Base-by-base conservation (phyloP, 768 basidiomycete species). In the Tylopilus vinaceipallidus region DNA sequence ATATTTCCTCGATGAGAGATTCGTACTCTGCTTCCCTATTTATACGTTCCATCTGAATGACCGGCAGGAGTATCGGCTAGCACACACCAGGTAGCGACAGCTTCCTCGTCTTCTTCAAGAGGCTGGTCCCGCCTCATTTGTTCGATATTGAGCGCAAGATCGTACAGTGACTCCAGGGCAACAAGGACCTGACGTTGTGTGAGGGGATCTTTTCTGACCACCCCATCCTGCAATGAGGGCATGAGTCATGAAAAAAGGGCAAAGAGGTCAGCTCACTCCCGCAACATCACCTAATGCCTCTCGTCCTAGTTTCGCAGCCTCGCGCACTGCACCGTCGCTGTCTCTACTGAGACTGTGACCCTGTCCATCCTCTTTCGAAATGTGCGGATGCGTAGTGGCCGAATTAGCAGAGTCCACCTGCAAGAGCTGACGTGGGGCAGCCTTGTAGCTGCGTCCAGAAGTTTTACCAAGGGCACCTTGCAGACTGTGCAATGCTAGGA, bases 401-500 rank as follows among this genome's bases (percentile, higher is more conserved):
- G 71, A 59, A 52, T 73, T 70, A 30, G 70, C 63, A 42, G 82
- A 62, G 50, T 91, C 88, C 9, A 98, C 92, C 66, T 98, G 93
- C 4, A 99, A 78, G 22, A 98, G 82, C 53, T 97, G 95, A 35
- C 95, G 82, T 13, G 97, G 97, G n/a, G 95, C 95, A 26, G 94
- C 92, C 60, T 93, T 94, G 64, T 94, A 91, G 52, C 93, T 95
- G 48, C 95, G 77, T 22, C 92, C 88, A 30, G 94, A 91, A 2
- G 95, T 95, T 69, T 87, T 94, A 8, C 97, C 97, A 4, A 99
- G 79, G 8, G 94, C 97, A 47, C 95, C 95, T 73, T 97, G 84
- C 13, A 95, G 77, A 65, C 82, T 90, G 61, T 85, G 84, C 17
- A 84, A 60, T 37, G 83, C 87, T 89, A n/a, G 42, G 32, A 41